These are phyloP conservation scores for Starmerella scarabaei DNA, from an alignment of 805 yeast genomes.

Conservation along the genomic window DNA sequence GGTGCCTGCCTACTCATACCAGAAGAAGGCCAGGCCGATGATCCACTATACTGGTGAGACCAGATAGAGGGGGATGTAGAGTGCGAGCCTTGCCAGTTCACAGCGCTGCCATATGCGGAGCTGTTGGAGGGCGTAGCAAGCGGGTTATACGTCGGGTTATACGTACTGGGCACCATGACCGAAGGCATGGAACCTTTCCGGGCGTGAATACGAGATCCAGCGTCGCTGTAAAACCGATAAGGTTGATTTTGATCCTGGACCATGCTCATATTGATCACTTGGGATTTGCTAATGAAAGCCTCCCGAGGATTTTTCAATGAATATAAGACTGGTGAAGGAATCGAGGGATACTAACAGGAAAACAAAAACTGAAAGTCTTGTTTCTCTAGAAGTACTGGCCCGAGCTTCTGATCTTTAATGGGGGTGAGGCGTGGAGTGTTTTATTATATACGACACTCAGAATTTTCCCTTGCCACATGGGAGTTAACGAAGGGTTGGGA, in stretches of 20 bases:
- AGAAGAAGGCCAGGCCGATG: constrained; percentile 8
- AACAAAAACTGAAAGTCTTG: background rate
- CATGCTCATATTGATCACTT: constrained; percentile 11
- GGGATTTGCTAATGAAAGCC: constrained; percentile 19
- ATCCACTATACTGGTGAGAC: constrained; percentile 15
- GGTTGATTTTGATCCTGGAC: constrained; percentile 6
- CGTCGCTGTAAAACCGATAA: background rate
- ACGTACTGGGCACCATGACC: constrained; percentile 10
- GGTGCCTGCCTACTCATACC: background rate
- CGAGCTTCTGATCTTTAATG: background rate
- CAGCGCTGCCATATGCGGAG: constrained; percentile 4
- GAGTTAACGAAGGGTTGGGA: background rate
- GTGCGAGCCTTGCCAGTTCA: constrained; percentile 7
- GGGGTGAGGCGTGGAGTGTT: too few species aligned
- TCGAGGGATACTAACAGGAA: background rate
- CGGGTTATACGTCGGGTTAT: constrained; percentile 6
- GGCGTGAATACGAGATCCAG: constrained; percentile 5
- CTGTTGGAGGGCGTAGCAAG: constrained; percentile 9
- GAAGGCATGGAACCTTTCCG: constrained; percentile 10
- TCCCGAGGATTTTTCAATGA: constrained; percentile 7
- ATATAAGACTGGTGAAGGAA: background rate
- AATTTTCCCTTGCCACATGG: background rate
- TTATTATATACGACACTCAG: background rate
- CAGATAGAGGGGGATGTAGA: constrained; percentile 17
- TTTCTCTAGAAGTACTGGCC: background rate